Base-by-base conservation (phyloP, 345 rosid species). In the Streptanthus diversifolius region DNA sequence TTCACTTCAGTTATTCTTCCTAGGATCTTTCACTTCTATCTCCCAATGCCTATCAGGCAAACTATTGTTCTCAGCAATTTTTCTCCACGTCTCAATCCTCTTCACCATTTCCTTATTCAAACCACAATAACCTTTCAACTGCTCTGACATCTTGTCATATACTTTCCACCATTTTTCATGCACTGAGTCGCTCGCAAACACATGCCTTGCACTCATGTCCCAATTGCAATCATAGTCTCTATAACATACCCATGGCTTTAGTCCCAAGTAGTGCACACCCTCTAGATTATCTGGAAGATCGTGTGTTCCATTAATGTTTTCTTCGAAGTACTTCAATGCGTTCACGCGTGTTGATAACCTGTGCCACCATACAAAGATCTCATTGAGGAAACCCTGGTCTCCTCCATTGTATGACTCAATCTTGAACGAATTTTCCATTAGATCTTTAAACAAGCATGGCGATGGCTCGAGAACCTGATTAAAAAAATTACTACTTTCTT, bases 211-310 rank as follows among this genome's bases (percentile, higher is more conserved):
- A 30, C 7, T 62, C 36, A 24, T 70, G 66, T 91, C 97, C 97
- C 99, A 91, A 4, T 95, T 95, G 30, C 99, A 95, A 44, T 91
- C 99, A 24, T 91, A 95, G 52, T 95, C 99, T 63, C 79, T 79
- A 32, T 89, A 95, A 71, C 99, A 95, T 77, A 78, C 73, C 99
- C 99, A 95, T 32, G 99, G 99, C 84, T 95, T 95, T 58, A 78
- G 27, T 14, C 99, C 99, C 55, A 95, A 52, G 54, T 83, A 91
- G 63, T 91, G 99, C 3, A 95, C 58, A 1, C 87, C 80, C 18
- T 77, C 83, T 30, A 79, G 9, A 48, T 56, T 37, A 0, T 80
- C 71, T 0, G 55, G 67, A 13, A 13, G 22, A 7, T 5, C 15
- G 0, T 8, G 73, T 52, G 24, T 3, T 32, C n/a, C 18, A 18